Evolutionary conservation across 2,329 filamentous ascomycete genomes (phyloP).

Genomic region (Curvularia spicifera): DNA sequence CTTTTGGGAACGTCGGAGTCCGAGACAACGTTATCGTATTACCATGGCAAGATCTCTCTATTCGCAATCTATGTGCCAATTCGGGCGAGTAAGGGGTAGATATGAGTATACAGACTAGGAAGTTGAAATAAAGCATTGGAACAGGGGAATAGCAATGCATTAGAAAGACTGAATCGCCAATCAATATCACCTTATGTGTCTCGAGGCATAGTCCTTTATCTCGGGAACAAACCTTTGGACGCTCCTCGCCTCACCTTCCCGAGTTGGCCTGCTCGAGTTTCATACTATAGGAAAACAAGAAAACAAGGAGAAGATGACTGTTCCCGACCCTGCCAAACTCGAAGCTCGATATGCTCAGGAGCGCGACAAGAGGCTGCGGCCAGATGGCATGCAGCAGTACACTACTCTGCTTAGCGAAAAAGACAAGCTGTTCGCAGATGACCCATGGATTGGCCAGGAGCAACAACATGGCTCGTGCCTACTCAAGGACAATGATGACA

Average conservation of each 20-base stretch:
- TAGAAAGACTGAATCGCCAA: neutral
- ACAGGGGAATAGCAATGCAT: neutral
- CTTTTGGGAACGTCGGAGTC: slow-evolving; percentile 2
- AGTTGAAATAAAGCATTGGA: neutral
- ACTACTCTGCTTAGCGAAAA: slow-evolving; percentile 4
- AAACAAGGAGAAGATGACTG: neutral
- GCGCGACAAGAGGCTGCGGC: slow-evolving; percentile 11
- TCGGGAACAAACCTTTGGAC: neutral
- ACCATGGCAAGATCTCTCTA: neutral
- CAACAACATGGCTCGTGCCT: slow-evolving; percentile 2
- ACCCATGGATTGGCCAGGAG: slow-evolving; percentile 6
- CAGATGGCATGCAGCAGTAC: slow-evolving; percentile 10
- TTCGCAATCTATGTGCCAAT: neutral
- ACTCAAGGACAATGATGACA: slow-evolving; percentile 10
- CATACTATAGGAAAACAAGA: neutral
- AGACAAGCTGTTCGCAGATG: slow-evolving; percentile 4
- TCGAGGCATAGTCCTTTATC: neutral
- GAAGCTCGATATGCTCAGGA: slow-evolving; percentile 8
- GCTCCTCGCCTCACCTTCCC: neutral
- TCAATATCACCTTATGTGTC: neutral
- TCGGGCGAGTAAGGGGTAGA: neutral
- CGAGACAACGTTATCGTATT: slow-evolving; percentile 3
- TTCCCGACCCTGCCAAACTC: slow-evolving; percentile 2
- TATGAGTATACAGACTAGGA: slow-evolving; percentile 1
- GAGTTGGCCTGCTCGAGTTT: neutral